Evolutionary conservation across 176 grass and related monocot genomes (phyloP), one percentile per base, ranked within the genome.

Genomic region (Oryza brachyantha): DNA sequence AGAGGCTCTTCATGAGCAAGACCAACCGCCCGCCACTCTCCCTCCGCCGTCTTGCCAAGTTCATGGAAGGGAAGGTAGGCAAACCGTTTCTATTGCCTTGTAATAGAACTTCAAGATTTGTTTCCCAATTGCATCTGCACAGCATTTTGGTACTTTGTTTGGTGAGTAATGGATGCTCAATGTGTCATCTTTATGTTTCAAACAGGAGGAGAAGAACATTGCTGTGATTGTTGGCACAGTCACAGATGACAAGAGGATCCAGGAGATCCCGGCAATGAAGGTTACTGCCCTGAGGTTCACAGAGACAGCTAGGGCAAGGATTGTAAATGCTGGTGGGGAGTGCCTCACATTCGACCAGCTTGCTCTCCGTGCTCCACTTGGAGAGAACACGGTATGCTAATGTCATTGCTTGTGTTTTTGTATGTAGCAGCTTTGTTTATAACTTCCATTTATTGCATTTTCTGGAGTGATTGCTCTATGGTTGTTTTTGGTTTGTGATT

Each of bases 261-360:
- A 93, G 11, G 85, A 96, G 38, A 78, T 96, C 50, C 93, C 93
- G 0, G 90, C 90, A 73, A 88, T 96, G 90, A 96, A 90, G 76
- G 90, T 96, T 37, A 90, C 93, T 0, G 93, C 93, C 34, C 72
- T 96, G 66, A 82, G 90, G 75, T 96, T 96, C 48, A 92, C 93
- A 0, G 90, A 96, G 83, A 96, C 93, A 10, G 93, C 87, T 2
- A 88, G 90, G 63, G 93, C 90, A 13, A 91, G 90, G 83, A 96
- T 96, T 75, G 27, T 90, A 52, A 96, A 96, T 50, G 90, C 93
- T 72, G 93, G 93, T 75, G 93, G 93, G 17, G 90, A 96, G 83
- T 96, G 93, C 87, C 84, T 93, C 40, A 93, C 93, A 13, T 96
- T 96, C n/a, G 93, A 96, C 72, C 93, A 96, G 79, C 93, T 96